phyloP scores from a whole-genome alignment of 192 early-diverging fungal genomes.

The Backusella westeae region DNA sequence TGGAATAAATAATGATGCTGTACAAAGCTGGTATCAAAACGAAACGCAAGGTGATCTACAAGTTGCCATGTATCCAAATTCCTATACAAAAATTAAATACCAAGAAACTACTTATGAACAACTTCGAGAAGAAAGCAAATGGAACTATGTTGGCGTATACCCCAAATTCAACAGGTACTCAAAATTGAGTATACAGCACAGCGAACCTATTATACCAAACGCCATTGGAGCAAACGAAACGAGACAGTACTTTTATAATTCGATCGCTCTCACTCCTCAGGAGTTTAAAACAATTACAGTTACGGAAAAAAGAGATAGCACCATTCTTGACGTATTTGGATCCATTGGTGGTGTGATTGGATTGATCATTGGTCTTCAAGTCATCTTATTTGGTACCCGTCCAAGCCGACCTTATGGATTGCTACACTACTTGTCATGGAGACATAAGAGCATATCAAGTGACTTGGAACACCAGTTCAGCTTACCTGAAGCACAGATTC shows the following conservation, averaged over 20 bases:
- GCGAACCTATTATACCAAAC: not conserved
- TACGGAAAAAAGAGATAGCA: constrained; percentile 9
- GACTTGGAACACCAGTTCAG: not conserved
- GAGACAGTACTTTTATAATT: not conserved
- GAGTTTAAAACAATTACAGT: not conserved
- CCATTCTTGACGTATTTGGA: constrained; percentile 2
- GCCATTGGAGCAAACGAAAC: accelerated
- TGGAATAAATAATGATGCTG: not conserved
- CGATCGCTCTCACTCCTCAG: not conserved
- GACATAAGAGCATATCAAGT: not conserved
- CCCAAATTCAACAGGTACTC: not conserved
- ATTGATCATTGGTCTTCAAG: constrained; percentile 6
- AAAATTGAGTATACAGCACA: not conserved
- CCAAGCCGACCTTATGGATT: not conserved
- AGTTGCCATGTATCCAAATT: not conserved
- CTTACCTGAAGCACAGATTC: not conserved
- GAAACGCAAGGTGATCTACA: not conserved
- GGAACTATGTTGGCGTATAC: not conserved
- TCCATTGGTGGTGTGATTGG: constrained; percentile 18
- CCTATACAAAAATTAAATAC: not conserved
- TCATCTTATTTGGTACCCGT: not conserved
- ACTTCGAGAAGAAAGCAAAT: not conserved
- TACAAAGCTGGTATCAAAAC: not conserved
- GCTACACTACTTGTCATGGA: not conserved
- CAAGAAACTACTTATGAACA: not conserved